Conservation (phyloP, 768 basidiomycete species). For the Agaricus subrufescens region DNA sequence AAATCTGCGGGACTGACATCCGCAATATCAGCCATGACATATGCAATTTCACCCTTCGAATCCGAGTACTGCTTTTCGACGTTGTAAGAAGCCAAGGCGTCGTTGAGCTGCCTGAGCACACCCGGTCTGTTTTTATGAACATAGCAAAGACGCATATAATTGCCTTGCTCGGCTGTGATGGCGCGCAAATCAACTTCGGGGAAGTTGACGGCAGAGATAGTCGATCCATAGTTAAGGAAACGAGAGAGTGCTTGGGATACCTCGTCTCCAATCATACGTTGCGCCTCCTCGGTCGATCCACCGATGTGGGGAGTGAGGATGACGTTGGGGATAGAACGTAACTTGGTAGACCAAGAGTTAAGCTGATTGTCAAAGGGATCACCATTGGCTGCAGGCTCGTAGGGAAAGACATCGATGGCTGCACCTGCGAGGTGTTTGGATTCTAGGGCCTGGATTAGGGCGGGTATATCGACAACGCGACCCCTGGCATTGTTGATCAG, state of each 20-base stretch:
- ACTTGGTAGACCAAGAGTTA: constrained; percentile 76
- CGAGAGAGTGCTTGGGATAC: constrained; percentile 80
- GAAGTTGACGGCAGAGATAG: constrained; percentile 95
- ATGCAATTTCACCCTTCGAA: constrained; percentile 88
- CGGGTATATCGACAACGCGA: constrained; percentile 91
- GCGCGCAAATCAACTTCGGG: constrained; percentile 96
- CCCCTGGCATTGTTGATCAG: constrained; percentile 98
- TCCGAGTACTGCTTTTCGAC: constrained; percentile 99
- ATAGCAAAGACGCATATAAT: constrained; percentile 86
- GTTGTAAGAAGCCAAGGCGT: constrained; percentile 90
- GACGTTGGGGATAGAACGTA: constrained; percentile 79
- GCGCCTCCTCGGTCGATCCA: constrained; percentile 98
- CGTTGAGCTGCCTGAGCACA: constrained; percentile 93
- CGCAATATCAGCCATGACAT: constrained; percentile 96
- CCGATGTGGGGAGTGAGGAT: constrained; percentile 99
- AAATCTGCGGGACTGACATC: constrained; percentile 82
- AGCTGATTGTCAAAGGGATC: constrained; percentile 84
- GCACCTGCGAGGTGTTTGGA: constrained; percentile 88
- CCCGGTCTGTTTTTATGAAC: constrained; percentile 95
- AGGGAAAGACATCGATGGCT: constrained; percentile 89
- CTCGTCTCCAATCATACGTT: constrained; percentile 95
- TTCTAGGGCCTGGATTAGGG: constrained; percentile 74
- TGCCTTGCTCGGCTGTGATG: constrained; percentile 78
- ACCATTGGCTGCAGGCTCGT: constrained; percentile 91
- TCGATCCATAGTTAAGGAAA: constrained; percentile 91